These are phyloP conservation scores for Sphenostylis stenocarpa DNA, from an alignment of 306 rosid genomes.

Conservation along the genomic window DNA sequence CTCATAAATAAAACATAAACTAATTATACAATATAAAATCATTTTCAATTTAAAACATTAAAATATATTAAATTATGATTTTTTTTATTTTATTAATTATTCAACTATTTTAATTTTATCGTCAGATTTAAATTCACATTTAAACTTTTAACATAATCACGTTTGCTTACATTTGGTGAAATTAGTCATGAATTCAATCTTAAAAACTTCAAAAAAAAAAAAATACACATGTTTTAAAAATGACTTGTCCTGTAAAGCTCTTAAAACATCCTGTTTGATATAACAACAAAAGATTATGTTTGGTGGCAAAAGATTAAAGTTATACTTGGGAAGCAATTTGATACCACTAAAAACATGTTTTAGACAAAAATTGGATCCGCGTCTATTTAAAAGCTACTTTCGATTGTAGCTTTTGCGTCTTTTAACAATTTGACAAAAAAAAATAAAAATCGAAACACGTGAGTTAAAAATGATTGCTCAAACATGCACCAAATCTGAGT, in stretches of 20 bases:
- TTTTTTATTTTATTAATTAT: too few relatives aligned
- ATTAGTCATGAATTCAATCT: background rate
- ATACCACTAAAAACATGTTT: background rate
- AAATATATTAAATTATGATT: too few relatives aligned
- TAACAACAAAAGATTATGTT: background rate
- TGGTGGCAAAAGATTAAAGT: background rate
- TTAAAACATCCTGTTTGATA: background rate
- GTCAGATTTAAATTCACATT: too few relatives aligned
- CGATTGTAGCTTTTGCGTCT: background rate
- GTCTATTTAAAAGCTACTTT: background rate
- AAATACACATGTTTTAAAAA: background rate
- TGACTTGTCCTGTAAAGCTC: background rate
- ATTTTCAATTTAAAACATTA: too few relatives aligned
- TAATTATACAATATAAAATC: too few relatives aligned
- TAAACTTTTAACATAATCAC: too few relatives aligned
- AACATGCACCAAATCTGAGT: background rate
- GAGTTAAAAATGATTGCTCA: background rate
- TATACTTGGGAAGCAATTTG: background rate
- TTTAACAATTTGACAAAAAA: background rate
- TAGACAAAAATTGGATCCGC: background rate
- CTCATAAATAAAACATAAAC: too few relatives aligned
- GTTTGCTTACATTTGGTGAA: too few relatives aligned
- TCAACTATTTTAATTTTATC: too few relatives aligned
- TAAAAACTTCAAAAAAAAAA: background rate
- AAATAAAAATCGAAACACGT: background rate